These are phyloP conservation scores for Sugiyamaella lignohabitans DNA, from an alignment of 805 yeast genomes.

Conservation along the genomic window DNA sequence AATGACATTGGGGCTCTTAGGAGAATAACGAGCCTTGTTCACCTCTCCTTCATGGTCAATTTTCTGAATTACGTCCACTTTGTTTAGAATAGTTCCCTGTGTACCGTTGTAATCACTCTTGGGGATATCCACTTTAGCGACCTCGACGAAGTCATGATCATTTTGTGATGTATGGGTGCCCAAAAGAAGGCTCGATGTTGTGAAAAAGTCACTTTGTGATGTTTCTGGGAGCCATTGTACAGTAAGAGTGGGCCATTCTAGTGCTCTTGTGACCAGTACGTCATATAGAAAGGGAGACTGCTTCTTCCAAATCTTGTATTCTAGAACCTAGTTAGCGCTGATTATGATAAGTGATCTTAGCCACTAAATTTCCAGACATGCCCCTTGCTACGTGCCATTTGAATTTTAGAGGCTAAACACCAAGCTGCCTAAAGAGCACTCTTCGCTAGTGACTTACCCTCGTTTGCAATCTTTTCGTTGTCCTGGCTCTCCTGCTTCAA, in stretches of 20 bases:
- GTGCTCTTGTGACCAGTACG: slow-evolving; percentile 46
- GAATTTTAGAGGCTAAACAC: background rate
- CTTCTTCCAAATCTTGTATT: slow-evolving; percentile 59
- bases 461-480: slow-evolving; percentile 23
- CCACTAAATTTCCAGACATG: too few species aligned
- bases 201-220: slow-evolving; percentile 21
- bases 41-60: slow-evolving; percentile 68
- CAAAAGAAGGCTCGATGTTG: slow-evolving; percentile 45
- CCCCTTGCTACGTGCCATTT: too few species aligned
- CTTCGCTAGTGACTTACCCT: slow-evolving; percentile 18
- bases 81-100: slow-evolving; percentile 15
- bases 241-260: slow-evolving; percentile 56
- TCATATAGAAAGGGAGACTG: slow-evolving; percentile 55
- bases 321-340: slow-evolving; percentile 19
- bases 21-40: slow-evolving; percentile 53
- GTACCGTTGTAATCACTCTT: slow-evolving; percentile 13
- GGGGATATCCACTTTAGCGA: slow-evolving; percentile 35
- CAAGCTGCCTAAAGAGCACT: background rate
- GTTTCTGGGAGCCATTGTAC: slow-evolving; percentile 57
- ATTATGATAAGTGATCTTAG: background rate
- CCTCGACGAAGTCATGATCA: slow-evolving; percentile 41
- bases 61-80: slow-evolving; percentile 37
- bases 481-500: slow-evolving; percentile 16
- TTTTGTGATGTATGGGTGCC: slow-evolving; percentile 61
- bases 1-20: slow-evolving; percentile 39